A percentile compares a stretch with the other conserved stretches of the same genome.
These are phyloP conservation scores for Macroventuria anomochaeta DNA, from an alignment of 2,329 filamentous ascomycete species.

Conservation along the genomic window DNA sequence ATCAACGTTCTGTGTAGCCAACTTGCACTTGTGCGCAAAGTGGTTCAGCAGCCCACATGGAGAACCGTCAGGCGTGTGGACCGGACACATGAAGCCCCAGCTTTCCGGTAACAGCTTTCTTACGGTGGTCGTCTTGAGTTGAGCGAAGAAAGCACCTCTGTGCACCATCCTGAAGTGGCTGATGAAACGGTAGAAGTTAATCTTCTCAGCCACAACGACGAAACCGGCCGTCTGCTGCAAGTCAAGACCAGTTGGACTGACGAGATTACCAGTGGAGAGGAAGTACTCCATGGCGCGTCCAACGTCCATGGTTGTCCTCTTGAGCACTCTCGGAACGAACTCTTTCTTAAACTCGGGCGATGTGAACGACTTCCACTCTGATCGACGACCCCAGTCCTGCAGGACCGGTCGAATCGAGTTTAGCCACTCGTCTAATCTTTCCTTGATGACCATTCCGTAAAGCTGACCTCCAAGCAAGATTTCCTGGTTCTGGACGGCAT, in stretches of 20 bases:
- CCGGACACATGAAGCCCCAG: conserved; percentile 97
- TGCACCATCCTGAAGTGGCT: conserved; percentile 99
- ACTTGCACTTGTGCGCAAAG: conserved; percentile 90
- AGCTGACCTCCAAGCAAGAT: conserved; percentile 91
- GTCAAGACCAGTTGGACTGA: conserved; percentile 90
- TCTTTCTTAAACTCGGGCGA: conserved; percentile 78
- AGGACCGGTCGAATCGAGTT: conserved; percentile 64
- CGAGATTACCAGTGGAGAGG: conserved; percentile 90
- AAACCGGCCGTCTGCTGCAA: conserved; percentile 94
- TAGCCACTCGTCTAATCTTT: conserved; percentile 89
- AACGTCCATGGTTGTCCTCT: conserved; percentile 84
- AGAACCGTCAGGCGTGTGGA: conserved; percentile 94
- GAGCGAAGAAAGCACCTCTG: conserved; percentile 97
- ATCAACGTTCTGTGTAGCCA: conserved; percentile 78
- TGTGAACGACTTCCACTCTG: conserved; percentile 66
- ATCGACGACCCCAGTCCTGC: conserved; percentile 62
- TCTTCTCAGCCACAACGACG: conserved; percentile 96
- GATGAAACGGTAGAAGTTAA: conserved; percentile 98
- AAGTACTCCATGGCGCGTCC: conserved; percentile 92
- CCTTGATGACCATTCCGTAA: conserved; percentile 95
- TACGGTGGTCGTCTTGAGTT: conserved; percentile 95
- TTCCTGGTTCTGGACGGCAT: conserved; percentile 96
- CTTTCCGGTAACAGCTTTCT: conserved; percentile 94
- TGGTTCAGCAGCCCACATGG: conserved; percentile 96
- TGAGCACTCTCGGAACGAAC: conserved; percentile 78